Base-by-base conservation (phyloP, 305 asterid species). In the Solanum hybrid region DNA sequence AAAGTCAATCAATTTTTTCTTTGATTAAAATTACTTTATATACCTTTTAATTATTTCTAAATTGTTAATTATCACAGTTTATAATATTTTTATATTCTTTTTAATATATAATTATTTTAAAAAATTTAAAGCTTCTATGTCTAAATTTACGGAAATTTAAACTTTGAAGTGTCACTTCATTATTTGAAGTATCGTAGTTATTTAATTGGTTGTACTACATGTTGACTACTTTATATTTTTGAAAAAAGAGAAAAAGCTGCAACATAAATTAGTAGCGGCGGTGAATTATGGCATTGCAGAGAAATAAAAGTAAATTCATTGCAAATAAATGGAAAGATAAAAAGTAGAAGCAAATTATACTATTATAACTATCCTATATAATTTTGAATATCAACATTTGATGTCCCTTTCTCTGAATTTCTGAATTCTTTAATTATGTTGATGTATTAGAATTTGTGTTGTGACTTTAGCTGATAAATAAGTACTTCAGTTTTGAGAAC, bases 321-420 rank as follows among this genome's bases (percentile, higher is more conserved):
- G 71, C 42, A 14, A 76, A 87, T 38, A 24, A 56, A 11, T 71
- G 64, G 80, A 86, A 86, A 86, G 64, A 17, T 17, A 8, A 32
- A 72, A 86, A 27, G 5, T 86, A 86, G 64, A 86, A 66, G 17
- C 64, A 69, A 72, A 87, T 42, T 86, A 86, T 86, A 86, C 80
- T 34, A 66, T 29, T 13, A 64, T 64, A 64, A 22, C 13, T n/a
- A 36, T 36, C 2, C 80, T 16, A 78, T 42, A 36, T 35, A 78
- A 36, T 78, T 78, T 78, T 78, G 32, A 36, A 78, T 34, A 40
- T 72, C 71, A 86, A 71, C 37, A 72, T 80, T 66, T 66, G 35
- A 64, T 56, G 87, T 79, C n/a, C 82, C 27, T 87, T 87, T 75
- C 80, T 86, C 22, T 80, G 88, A 34, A 90, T 79, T 71, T 79